These are phyloP conservation scores for Chaetoceros muelleri DNA, from an alignment of 108 stramenopile genomes.

Conservation along the genomic window DNA sequence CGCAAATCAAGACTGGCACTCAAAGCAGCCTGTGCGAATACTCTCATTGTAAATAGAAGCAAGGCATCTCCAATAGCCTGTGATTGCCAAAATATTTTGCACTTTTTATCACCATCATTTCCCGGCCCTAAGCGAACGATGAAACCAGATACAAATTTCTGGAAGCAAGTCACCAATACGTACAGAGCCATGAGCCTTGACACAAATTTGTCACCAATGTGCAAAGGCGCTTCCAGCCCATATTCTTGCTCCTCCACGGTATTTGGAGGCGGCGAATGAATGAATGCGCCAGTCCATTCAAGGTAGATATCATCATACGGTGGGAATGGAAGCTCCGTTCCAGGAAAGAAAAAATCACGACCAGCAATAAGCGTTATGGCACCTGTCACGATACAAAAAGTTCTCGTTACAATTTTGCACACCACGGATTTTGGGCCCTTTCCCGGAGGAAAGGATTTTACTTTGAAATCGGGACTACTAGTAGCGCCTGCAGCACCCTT, in stretches of 20 bases:
- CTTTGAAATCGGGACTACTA: neutral
- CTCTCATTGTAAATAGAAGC: slow-evolving; percentile 50
- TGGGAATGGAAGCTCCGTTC: slow-evolving; percentile 50
- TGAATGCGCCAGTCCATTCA: slow-evolving; percentile 76
- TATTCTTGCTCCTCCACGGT: slow-evolving; percentile 57
- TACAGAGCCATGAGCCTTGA: slow-evolving; percentile 60
- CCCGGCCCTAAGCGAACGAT: slow-evolving; percentile 44
- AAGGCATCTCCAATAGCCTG: slow-evolving; percentile 46
- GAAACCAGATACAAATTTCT: slow-evolving; percentile 52
- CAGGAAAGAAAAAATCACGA: slow-evolving; percentile 73
- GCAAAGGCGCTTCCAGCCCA: slow-evolving; percentile 53
- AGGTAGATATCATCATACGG: slow-evolving; percentile 85
- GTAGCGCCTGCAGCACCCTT: slow-evolving; percentile 27
- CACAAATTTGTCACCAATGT: slow-evolving; percentile 69
- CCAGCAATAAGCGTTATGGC: slow-evolving; percentile 42
- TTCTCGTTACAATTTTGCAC: slow-evolving; percentile 62
- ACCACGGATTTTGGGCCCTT: slow-evolving; percentile 52
- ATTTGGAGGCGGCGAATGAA: slow-evolving; percentile 79
- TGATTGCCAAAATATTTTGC: slow-evolving; percentile 71
- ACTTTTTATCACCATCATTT: slow-evolving; percentile 50
- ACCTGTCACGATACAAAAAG: slow-evolving; percentile 46
- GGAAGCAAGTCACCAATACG: slow-evolving; percentile 43
- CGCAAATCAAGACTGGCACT: slow-evolving; percentile 76
- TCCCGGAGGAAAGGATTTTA: slow-evolving; percentile 12
- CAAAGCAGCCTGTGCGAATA: slow-evolving; percentile 58